Percentiles rank a stretch among this genome's conserved stretches.
Conservation (phyloP, 1,139 yeast genomes). For the Sugiyamaella japonica region DNA sequence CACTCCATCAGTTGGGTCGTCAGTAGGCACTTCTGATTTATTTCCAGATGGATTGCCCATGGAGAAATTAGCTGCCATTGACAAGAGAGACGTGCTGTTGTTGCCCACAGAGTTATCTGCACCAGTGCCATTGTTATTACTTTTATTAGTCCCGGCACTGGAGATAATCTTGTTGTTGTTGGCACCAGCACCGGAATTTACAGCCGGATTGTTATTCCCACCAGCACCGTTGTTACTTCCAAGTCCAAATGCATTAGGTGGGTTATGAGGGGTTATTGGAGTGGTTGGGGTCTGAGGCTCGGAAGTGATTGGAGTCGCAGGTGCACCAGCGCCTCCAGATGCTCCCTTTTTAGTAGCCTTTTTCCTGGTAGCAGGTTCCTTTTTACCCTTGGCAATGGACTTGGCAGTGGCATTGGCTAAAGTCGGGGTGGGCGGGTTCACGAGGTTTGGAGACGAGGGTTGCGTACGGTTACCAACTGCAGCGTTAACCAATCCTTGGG, state of each 20-base stretch:
- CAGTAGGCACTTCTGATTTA: constrained; percentile 8
- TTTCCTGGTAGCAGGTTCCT: constrained; percentile 36
- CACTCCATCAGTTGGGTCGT: constrained; percentile 11
- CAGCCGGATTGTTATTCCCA: neutral
- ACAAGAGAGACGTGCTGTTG: constrained; percentile 25
- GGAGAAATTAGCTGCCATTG: constrained; percentile 30
- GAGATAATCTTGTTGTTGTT: neutral
- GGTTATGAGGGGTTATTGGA: constrained; percentile 42
- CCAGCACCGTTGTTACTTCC: constrained; percentile 12
- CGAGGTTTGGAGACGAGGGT: constrained; percentile 41
- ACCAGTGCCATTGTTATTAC: constrained; percentile 3
- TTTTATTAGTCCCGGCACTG: constrained; percentile 8
- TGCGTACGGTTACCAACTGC: constrained; percentile 31
- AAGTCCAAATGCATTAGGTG: constrained; percentile 32
- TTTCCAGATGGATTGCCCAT: constrained; percentile 13
- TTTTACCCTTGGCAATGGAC: constrained; percentile 26
- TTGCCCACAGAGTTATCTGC: neutral
- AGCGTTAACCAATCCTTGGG: constrained; percentile 31
- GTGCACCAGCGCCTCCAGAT: constrained; percentile 33
- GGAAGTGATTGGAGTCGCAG: constrained; percentile 38
- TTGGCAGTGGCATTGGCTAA: constrained; percentile 47
- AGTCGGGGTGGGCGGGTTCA: constrained; percentile 47
- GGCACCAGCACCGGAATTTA: neutral
- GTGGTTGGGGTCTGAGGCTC: constrained; percentile 46
- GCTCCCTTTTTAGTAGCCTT: constrained; percentile 38